phyloP scores from a whole-genome alignment of 176 grass and related monocot species.

The Tillandsia fasciculata region DNA sequence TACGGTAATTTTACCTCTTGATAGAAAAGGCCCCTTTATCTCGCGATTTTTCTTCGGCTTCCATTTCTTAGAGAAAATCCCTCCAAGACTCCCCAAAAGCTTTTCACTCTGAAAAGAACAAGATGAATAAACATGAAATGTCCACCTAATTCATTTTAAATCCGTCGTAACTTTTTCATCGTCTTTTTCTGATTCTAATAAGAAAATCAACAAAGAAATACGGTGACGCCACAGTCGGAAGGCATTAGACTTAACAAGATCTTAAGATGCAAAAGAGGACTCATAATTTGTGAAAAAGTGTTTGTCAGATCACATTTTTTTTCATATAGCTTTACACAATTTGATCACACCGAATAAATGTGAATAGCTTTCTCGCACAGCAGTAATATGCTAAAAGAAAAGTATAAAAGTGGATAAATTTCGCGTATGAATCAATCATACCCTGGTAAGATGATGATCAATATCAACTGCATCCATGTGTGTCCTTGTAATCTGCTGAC shows the following conservation, averaged over 20 bases:
- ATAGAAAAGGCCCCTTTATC: constrained; percentile 52
- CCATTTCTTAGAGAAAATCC: constrained; percentile 61
- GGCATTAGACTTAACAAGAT: no score
- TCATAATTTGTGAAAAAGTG: no score
- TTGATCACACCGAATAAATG: not conserved
- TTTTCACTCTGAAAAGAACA: constrained; percentile 28
- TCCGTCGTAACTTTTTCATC: not conserved
- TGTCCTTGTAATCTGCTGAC: constrained; percentile 41
- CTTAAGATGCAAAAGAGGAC: no score
- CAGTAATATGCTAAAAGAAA: not conserved
- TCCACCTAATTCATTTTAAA: not conserved
- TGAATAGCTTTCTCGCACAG: not conserved
- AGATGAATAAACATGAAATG: constrained; percentile 13
- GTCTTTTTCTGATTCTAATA: not conserved
- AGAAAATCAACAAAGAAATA: not conserved
- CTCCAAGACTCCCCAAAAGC: constrained; percentile 50
- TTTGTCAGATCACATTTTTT: no score
- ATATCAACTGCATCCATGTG: constrained; percentile 47
- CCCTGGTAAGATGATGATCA: constrained; percentile 54
- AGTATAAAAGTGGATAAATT: not conserved
- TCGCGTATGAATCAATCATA: not conserved
- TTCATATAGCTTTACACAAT: no score
- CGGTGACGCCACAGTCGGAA: not conserved
- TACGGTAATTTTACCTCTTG: constrained; percentile 29
- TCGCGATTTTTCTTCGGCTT: constrained; percentile 62